Conservation (phyloP, 805 yeast species). For the Wickerhamiella azyma region DNA sequence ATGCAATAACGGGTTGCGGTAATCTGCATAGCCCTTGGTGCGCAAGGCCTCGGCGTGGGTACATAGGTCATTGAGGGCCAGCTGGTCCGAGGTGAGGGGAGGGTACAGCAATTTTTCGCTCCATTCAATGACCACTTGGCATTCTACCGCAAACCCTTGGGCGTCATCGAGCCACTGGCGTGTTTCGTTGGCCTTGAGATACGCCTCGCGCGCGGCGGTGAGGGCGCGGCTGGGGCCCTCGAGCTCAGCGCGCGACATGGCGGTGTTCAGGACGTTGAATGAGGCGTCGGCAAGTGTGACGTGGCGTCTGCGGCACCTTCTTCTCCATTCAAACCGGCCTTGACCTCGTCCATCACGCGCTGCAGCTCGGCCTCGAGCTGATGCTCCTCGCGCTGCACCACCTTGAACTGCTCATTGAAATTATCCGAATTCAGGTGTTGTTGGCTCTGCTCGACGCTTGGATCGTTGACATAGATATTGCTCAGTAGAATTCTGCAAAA, state of each 20-base stretch:
- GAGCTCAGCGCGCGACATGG: background rate
- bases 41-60: background rate
- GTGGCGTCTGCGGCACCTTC: too few relatives aligned
- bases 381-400: background rate
- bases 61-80: background rate
- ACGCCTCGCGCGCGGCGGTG: too few relatives aligned
- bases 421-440: background rate
- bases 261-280: background rate
- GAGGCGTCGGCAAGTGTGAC: background rate
- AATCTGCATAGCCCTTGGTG: background rate
- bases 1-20: background rate
- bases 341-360: too few relatives aligned
- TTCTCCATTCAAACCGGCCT: background rate
- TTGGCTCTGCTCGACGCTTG: background rate
- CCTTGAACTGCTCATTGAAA: background rate
- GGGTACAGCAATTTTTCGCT: background rate
- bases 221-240: background rate
- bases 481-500: background rate
- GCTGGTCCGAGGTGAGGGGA: background rate
- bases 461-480: background rate
- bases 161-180: constrained; percentile 1
- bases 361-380: too few relatives aligned
- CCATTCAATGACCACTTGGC: background rate
- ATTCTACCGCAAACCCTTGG: background rate
- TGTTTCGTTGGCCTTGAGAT: background rate